Base-by-base conservation (phyloP, 352 stramenopile species). In the Phytopythium sindhum region DNA sequence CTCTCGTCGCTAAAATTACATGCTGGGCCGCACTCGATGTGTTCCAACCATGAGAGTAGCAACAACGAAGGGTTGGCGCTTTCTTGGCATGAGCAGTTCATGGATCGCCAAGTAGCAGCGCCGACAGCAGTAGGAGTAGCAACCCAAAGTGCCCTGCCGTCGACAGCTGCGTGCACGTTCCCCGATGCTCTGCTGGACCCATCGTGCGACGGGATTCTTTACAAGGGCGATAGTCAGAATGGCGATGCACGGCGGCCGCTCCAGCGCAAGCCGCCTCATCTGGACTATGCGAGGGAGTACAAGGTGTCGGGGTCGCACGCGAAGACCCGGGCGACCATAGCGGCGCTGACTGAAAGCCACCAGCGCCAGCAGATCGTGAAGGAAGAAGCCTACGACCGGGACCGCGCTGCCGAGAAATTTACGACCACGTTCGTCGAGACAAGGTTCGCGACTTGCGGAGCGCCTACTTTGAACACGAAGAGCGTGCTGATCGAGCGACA, bases 391-490 rank as follows among this genome's bases (percentile, higher is more conserved):
- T 89, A 80, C 37, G 59, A 82, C 17, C 74, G 82, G 1, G 66
- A 80, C 1, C 29, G 64, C 31, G 56, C 80, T 7, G 65, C 69
- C 11, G 57, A 69, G 6, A 79, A 80, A 39, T 88, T 83, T 63
- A 74, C 63, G n/a, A 62, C 79, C 28, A 66, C 63, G 28, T 91
- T 91, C 28, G 68, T 75, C 6, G 82, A 91, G 70, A 86, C 70
- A 15, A 68, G 82, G 26, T 67, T 93, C 2, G 82, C 72, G 23
- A 90, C 84, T 3, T 87, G 74, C 21, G 82, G 82, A 11, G 44
- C 68, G n/a, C 81, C 81, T 15, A 91, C 81, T 5, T 61, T 93
- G 37, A 93, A 93, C 57, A 81, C 72, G 0, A 78, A 89, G 66
- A 71, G 66, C 48, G 75, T 91, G 15, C 61, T 75, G 24, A 86